A percentile compares a stretch with the other conserved stretches of the same genome.
Conservation (phyloP, 2,329 filamentous ascomycete genomes). For the Beauveria caledonica region DNA sequence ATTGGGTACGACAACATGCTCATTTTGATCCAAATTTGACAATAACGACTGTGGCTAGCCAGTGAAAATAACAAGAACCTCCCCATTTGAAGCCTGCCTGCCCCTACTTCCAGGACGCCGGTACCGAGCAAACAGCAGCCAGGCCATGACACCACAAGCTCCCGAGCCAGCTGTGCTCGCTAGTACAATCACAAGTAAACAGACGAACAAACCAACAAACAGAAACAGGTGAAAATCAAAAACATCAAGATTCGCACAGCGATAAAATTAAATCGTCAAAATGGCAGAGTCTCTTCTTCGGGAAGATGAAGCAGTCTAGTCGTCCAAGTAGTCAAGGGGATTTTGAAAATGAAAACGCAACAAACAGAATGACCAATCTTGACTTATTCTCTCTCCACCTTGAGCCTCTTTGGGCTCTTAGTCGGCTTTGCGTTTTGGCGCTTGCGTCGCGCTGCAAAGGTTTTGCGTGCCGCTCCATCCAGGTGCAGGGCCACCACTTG, state of each 20-base stretch:
- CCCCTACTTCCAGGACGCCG: not conserved
- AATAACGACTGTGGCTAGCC: not conserved
- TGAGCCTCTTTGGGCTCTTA: not conserved
- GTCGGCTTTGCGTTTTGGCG: not conserved
- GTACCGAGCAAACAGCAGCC: not conserved
- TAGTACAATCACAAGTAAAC: not conserved
- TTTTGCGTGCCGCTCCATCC: conserved; percentile 19
- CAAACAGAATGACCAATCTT: not conserved
- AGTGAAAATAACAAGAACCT: not conserved
- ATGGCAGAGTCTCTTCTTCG: conserved; percentile 23
- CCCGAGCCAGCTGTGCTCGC: not conserved
- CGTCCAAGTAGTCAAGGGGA: not conserved
- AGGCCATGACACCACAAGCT: not conserved
- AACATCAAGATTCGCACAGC: not conserved
- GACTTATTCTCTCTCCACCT: not conserved
- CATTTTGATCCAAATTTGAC: not conserved
- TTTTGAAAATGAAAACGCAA: conserved; percentile 13
- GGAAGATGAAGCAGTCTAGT: conserved; percentile 28
- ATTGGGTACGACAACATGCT: not conserved
- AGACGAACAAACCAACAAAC: not conserved
- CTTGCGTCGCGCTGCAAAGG: conserved; percentile 12
- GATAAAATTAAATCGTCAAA: conserved; percentile 7
- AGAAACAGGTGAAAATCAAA: not conserved
- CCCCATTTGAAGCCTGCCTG: not conserved
- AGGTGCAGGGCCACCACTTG: conserved; percentile 20